Conservation (phyloP, 257 asterid genomes). For the Salvia splendens region DNA sequence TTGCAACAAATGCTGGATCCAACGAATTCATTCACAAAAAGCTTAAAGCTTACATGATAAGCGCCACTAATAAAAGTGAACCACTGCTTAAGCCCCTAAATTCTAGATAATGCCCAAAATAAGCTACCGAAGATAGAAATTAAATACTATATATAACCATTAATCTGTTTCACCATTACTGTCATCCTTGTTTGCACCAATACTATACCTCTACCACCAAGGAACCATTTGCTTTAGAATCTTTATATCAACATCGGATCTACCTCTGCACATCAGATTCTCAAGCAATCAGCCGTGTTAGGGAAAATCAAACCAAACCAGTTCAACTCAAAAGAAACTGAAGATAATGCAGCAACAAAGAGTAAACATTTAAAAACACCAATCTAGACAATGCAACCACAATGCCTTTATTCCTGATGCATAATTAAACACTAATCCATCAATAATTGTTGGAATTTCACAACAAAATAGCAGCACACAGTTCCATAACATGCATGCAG, state of each 20-base stretch:
- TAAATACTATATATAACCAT: constrained; percentile 18
- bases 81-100: constrained; percentile 23
- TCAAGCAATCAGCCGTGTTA: constrained; percentile 27
- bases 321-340: not conserved
- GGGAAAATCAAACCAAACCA: not conserved
- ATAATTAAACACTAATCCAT: constrained; percentile 4
- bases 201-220: constrained; percentile 37
- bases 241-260: constrained; percentile 29
- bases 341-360: constrained; percentile 5
- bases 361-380: constrained; percentile 1
- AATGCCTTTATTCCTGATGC: constrained; percentile 11
- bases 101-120: constrained; percentile 29
- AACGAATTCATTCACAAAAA: constrained; percentile 36
- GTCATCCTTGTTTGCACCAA: constrained; percentile 32
- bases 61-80: too few species aligned
- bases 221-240: constrained; percentile 20
- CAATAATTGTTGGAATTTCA: not conserved
- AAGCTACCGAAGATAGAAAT: constrained; percentile 27
- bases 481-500: constrained; percentile 23
- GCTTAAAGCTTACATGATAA: constrained; percentile 28
- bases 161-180: constrained; percentile 36
- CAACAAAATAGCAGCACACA: not conserved
- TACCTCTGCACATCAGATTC: constrained; percentile 35
- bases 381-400: not conserved
- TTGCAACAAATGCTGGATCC: constrained; percentile 26